Evolutionary conservation across 768 basidiomycete genomes (phyloP).

Genomic region (Serendipita sp.): DNA sequence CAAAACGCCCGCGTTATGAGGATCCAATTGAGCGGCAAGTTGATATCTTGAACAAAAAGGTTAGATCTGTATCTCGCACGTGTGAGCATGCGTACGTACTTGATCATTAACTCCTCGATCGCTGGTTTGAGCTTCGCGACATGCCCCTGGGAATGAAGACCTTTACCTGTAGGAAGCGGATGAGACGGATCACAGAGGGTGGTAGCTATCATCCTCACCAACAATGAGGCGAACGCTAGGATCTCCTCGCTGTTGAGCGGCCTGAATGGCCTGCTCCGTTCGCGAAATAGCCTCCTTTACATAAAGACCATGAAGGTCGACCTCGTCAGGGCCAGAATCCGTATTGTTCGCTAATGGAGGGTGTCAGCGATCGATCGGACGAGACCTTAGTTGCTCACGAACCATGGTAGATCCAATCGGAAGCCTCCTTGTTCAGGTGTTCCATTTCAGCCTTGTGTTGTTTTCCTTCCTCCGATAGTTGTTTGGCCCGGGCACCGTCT

Average conservation of each 20-base stretch:
- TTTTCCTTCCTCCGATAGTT: constrained; percentile 67
- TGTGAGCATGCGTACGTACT: constrained; percentile 27
- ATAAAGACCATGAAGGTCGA: constrained; percentile 84
- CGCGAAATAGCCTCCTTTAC: constrained; percentile 78
- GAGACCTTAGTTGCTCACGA: constrained; percentile 13
- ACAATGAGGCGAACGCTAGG: constrained; percentile 65
- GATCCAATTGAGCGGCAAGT: constrained; percentile 59
- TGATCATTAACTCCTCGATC: constrained; percentile 70
- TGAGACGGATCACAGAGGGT: not conserved
- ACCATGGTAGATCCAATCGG: constrained; percentile 78
- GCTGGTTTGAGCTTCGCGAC: constrained; percentile 84
- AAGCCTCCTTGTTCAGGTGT: constrained; percentile 60
- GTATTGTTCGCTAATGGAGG: constrained; percentile 51
- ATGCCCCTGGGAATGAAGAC: constrained; percentile 62
- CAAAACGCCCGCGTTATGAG: constrained; percentile 68
- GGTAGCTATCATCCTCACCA: constrained; percentile 31
- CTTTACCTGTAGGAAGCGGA: constrained; percentile 43
- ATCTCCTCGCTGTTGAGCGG: constrained; percentile 48
- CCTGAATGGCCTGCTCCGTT: constrained; percentile 52
- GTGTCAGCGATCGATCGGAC: not conserved
- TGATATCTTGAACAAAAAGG: constrained; percentile 36
- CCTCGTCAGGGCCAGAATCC: constrained; percentile 54
- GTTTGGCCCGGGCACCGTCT: constrained; percentile 66
- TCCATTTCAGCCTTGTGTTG: constrained; percentile 65
- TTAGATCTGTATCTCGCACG: not conserved